phyloP scores from a whole-genome alignment of 1,284 basidiomycete genomes.

The Pseudozyma tsukubaensis region DNA sequence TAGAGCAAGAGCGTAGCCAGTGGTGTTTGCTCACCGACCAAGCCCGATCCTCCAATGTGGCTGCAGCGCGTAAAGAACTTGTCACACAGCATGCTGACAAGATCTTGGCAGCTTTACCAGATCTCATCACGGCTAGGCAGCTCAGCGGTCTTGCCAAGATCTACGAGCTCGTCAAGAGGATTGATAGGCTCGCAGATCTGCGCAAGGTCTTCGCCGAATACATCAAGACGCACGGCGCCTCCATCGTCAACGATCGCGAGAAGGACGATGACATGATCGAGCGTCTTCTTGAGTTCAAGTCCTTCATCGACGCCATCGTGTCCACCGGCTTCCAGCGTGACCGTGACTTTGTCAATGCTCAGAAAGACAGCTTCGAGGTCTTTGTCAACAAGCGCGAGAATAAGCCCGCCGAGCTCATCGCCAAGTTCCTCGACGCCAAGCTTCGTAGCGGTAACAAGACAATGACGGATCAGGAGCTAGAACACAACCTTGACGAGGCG shows the following conservation, averaged over 20 bases:
- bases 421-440: slow-evolving; percentile 85
- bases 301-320: slow-evolving; percentile 50
- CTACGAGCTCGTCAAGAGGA: slow-evolving; percentile 46
- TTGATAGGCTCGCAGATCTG: slow-evolving; percentile 39
- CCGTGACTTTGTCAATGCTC: slow-evolving; percentile 68
- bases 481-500: slow-evolving; percentile 78
- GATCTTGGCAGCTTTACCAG: slow-evolving; percentile 45
- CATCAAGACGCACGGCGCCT: slow-evolving; percentile 46
- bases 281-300: slow-evolving; percentile 57
- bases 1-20: slow-evolving; percentile 47
- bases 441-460: slow-evolving; percentile 86
- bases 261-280: slow-evolving; percentile 64
- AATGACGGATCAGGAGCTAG: slow-evolving; percentile 79
- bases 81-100: slow-evolving; percentile 44
- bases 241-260: slow-evolving; percentile 57
- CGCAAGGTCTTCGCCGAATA: slow-evolving; percentile 49
- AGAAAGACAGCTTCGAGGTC: slow-evolving; percentile 79
- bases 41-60: slow-evolving; percentile 34
- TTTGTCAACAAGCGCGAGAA: slow-evolving; percentile 85
- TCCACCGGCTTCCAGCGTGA: slow-evolving; percentile 50
- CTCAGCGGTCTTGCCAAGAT: slow-evolving; percentile 33
- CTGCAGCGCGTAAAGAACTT: slow-evolving; percentile 35
- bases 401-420: slow-evolving; percentile 94
- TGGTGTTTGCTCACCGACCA: slow-evolving; percentile 41
- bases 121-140: slow-evolving; percentile 39